Base-by-base conservation (phyloP, 371 early-diverging fungal genomes). In the Massospora cicadina region DNA sequence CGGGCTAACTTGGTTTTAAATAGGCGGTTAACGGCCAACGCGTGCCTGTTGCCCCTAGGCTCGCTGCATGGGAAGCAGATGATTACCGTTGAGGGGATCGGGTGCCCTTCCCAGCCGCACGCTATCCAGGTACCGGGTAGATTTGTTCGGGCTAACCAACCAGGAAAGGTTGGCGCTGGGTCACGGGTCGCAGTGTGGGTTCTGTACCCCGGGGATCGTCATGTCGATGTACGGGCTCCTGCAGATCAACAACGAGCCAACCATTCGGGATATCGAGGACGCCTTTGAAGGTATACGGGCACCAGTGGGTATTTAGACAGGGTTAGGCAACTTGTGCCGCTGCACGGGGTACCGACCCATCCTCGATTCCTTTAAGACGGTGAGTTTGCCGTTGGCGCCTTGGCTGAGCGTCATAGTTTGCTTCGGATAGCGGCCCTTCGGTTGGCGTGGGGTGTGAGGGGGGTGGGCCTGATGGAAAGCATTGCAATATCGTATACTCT, bases 261-360 rank as follows among this genome's bases (percentile, higher is more conserved):
- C 76, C 0, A 80, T 81, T 64, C 74, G 75, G 56, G 87, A 86
- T 31, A 79, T 89, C 56, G 87, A 89, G 66, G 84, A 82, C 62
- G 75, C 81, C 33, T 86, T 88, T 68, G 88, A 89, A 65, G 89
- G 88, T 71, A 65, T 25, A 3, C 10, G 3, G 2, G 12, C 10
- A 10, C 2, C 57, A 25, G 26, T 57, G 23, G 25, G n/a, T n/a
- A n/a, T 57, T 57, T 57, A 21, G 26, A 25, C 21, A 21, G 12
- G 10, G 57, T 5, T 21, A 57, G 57, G 57, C 10, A 57, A 55
- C 21, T 1, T 89, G 67, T 89, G 89, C 69, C 73, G 89, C 21
- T 89, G 90, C 75, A 89, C 90, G 0, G 90, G 90, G 26, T 89
- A 89, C 66, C 67, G 88, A 13, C 84, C 88, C 2, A 89, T 89